Evolutionary conservation across 2,329 filamentous ascomycete species (phyloP), one percentile per base, ranked within the genome.

Genomic region (Penicillium sp.): DNA sequence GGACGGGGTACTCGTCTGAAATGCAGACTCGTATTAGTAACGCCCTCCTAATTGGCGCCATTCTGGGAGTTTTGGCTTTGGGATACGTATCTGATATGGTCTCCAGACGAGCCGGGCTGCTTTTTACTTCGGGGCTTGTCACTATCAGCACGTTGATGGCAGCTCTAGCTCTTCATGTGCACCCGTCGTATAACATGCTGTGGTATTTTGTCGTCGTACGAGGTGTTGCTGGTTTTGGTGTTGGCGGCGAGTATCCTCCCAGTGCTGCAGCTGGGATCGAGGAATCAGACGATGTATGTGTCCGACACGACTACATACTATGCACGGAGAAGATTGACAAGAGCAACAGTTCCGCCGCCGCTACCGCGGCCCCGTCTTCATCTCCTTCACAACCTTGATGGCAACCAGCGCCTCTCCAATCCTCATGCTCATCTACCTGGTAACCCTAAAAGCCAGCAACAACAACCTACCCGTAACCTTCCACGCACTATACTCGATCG

Each of bases 201-300:
- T 79, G 76, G 76, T 78, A 70, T 59, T 71, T 78, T 45, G 74
- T 75, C 8, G 63, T 76, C 1, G 75, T 74, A 7, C 73, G 76
- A 4, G 76, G 76, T 0, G 75, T 78, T 30, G 70, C 73, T 30
- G 76, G 76, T 0, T 76, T 78, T 13, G 76, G 76, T 4, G 75
- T 77, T 3, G 76, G 76, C 0, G 76, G 75, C 3, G 75, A 78
- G 65, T 77, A 77, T 60, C 76, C 76, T 30, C 71, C 74, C 0
- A 74, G 74, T n/a, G 75, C 76, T 3, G 74, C 75, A 1, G 76
- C 76, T 2, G 76, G 74, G 0, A 65, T 78, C 6, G 76, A 78
- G 58, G 74, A 76, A 38, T 74, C 72, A 2, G 70, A 77, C 45
- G 69, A 74, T 51, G 71, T 73, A 46, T 62, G 69, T 55, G 3